These are phyloP conservation scores for Pleurotus djamor DNA, from an alignment of 768 basidiomycete species.

Conservation along the genomic window DNA sequence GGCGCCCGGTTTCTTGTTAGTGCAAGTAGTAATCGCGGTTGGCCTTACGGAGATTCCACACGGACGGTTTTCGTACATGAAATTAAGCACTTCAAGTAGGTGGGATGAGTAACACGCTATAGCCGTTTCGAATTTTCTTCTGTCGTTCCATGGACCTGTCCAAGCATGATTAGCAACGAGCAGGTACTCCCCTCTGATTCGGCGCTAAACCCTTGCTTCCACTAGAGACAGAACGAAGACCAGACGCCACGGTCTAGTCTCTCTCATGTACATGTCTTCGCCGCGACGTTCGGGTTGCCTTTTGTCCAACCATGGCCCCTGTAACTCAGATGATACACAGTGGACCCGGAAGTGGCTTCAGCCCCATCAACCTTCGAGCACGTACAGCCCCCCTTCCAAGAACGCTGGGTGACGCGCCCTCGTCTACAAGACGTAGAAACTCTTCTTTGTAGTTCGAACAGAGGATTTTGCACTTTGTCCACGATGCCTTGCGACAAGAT, in stretches of 20 bases:
- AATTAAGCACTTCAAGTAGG: conserved; percentile 50
- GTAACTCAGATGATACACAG: conserved; percentile 56
- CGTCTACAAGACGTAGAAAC: conserved; percentile 59
- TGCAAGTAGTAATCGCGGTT: conserved; percentile 91
- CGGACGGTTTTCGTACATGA: conserved; percentile 90
- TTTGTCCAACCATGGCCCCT: conserved; percentile 75
- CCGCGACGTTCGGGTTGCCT: conserved; percentile 36
- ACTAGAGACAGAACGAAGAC: neutral
- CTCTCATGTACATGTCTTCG: neutral
- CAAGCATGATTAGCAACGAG: too few species aligned
- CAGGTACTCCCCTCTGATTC: too few species aligned
- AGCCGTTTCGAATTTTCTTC: too few species aligned
- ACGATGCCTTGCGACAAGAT: conserved; percentile 72
- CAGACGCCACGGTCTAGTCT: neutral
- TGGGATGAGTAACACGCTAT: too few species aligned
- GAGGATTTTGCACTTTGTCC: conserved; percentile 64
- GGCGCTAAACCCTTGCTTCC: too few species aligned
- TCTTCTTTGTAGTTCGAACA: conserved; percentile 56
- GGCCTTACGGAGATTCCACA: conserved; percentile 84
- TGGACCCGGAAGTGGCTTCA: conserved; percentile 34
- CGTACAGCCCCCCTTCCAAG: conserved; percentile 68
- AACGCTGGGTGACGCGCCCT: conserved; percentile 55
- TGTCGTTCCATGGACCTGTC: too few species aligned
- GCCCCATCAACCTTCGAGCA: conserved; percentile 33
- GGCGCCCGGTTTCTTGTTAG: conserved; percentile 84